Conservation (phyloP, 495 filamentous ascomycete genomes). For the Evernia prunastri region DNA sequence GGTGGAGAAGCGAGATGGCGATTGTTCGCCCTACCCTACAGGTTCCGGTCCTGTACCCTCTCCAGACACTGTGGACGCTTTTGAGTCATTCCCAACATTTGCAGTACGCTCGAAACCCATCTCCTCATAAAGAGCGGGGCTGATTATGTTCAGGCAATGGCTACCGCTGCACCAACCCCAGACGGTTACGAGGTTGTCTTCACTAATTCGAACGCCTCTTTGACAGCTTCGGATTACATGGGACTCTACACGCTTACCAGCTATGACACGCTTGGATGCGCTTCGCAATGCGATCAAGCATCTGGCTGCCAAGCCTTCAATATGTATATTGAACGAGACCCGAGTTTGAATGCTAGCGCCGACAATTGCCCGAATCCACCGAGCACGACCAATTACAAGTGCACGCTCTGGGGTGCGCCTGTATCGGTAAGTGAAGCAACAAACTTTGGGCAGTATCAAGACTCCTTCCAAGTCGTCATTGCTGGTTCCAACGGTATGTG, state of each 20-base stretch:
- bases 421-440: conserved; percentile 31
- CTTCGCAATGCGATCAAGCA: conserved; percentile 28
- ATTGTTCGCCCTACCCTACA: background rate
- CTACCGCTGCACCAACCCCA: conserved; percentile 32
- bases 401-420: conserved; percentile 43
- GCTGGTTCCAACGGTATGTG: conserved; percentile 36
- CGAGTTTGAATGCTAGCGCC: conserved; percentile 32
- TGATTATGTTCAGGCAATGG: background rate
- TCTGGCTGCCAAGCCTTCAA: conserved; percentile 40
- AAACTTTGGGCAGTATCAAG: conserved; percentile 35
- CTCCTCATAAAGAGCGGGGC: background rate
- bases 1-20: conserved; percentile 2
- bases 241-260: conserved; percentile 34
- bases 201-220: conserved; percentile 32
- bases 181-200: conserved; percentile 38
- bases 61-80: background rate
- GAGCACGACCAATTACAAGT: conserved; percentile 47
- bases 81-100: background rate
- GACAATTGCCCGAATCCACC: conserved; percentile 37
- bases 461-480: conserved; percentile 40
- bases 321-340: conserved; percentile 45
- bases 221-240: conserved; percentile 36
- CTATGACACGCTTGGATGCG: conserved; percentile 39
- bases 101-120: background rate
- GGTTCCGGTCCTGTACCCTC: background rate